phyloP scores from a whole-genome alignment of 2,329 filamentous ascomycete genomes.

The Colletotrichum destructivum region DNA sequence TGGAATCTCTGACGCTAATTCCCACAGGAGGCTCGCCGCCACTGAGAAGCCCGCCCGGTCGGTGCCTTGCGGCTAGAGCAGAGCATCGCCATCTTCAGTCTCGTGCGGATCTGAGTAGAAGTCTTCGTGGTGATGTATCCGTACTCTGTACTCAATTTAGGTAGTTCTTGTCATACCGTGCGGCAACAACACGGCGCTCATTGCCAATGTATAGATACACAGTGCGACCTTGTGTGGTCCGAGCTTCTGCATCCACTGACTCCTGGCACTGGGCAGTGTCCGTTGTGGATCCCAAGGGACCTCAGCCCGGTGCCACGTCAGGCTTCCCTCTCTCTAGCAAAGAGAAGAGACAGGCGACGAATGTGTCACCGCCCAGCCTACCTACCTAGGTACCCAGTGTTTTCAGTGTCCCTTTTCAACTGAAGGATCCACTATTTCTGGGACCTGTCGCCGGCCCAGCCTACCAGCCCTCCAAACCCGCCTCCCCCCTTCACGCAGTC shows the following conservation, averaged over 20 bases:
- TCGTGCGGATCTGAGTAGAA: no score
- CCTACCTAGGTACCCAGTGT: background rate
- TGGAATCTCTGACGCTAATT: background rate
- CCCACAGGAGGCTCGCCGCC: background rate
- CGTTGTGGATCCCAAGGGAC: slow-evolving; percentile 38
- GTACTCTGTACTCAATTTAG: no score
- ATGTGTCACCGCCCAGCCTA: slow-evolving; percentile 12
- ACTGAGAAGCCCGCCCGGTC: background rate
- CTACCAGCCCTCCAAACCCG: slow-evolving; percentile 24
- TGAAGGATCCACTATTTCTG: slow-evolving; percentile 23
- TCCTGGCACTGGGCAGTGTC: slow-evolving; percentile 15
- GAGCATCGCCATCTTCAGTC: background rate
- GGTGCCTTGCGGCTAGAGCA: background rate
- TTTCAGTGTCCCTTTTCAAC: slow-evolving; percentile 3
- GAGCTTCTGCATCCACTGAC: slow-evolving; percentile 19
- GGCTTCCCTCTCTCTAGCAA: slow-evolving; percentile 7
- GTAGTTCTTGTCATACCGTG: slow-evolving; percentile 12
- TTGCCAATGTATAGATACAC: background rate
- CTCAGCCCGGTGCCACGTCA: slow-evolving; percentile 43
- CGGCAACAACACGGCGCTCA: background rate
- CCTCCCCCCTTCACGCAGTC: background rate
- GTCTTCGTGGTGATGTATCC: no score
- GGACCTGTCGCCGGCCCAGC: slow-evolving; percentile 18
- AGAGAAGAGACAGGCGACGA: background rate
- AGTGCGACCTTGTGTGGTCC: slow-evolving; percentile 11